These are phyloP conservation scores for Globisporangium middletonii DNA, from an alignment of 352 stramenopile species.

Conservation along the genomic window DNA sequence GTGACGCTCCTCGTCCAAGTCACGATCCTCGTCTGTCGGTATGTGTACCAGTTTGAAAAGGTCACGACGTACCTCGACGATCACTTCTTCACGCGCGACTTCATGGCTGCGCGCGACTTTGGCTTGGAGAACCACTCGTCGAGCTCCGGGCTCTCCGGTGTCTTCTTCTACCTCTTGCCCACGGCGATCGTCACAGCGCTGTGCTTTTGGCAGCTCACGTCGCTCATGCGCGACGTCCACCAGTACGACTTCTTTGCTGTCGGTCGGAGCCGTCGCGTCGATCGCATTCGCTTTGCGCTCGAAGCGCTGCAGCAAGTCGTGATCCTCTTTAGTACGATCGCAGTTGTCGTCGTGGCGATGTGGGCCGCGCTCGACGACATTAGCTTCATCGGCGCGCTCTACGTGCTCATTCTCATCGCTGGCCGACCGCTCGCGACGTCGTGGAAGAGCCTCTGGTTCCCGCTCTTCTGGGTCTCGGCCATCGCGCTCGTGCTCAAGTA, in stretches of 20 bases:
- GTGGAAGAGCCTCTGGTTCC: conserved; percentile 74
- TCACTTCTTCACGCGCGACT: conserved; percentile 63
- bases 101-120: conserved; percentile 68
- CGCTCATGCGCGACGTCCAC: conserved; percentile 59
- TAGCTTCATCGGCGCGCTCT: conserved; percentile 56
- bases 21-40: conserved; percentile 58
- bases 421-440: conserved; percentile 44
- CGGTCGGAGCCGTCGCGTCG: conserved; percentile 40
- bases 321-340: conserved; percentile 65
- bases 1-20: conserved; percentile 69
- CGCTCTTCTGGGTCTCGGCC: conserved; percentile 71
- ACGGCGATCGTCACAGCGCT: conserved; percentile 65
- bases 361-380: conserved; percentile 53
- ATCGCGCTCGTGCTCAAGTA: conserved; percentile 56
- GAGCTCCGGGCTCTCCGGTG: conserved; percentile 46
- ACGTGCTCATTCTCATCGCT: conserved; percentile 55
- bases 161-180: conserved; percentile 79
- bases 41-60: conserved; percentile 77
- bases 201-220: conserved; percentile 79
- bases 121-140: conserved; percentile 64
- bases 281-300: conserved; percentile 46
- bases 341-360: conserved; percentile 66
- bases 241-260: conserved; percentile 60
- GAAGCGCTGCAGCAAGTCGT: conserved; percentile 57
- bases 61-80: conserved; percentile 58